Conservation (phyloP, 177 flowering plant species). For the Telopea speciosissima region DNA sequence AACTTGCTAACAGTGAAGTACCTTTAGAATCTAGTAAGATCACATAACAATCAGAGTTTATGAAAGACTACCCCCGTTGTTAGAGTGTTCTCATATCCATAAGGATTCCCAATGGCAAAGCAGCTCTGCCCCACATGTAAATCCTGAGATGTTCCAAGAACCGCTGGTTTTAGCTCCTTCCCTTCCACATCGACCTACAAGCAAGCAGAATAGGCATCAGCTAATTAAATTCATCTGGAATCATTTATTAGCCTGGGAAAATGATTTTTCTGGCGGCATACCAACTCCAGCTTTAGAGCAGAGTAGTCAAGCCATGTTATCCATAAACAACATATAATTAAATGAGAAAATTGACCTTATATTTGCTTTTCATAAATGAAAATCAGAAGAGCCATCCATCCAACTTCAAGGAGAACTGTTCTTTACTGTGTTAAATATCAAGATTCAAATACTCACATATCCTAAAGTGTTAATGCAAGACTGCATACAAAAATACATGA, state of each 20-base stretch:
- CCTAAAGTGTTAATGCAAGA: neutral
- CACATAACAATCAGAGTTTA: neutral
- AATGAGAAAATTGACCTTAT: neutral
- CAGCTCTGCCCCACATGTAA: conserved; percentile 87
- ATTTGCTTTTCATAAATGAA: neutral
- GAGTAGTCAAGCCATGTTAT: neutral
- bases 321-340: no score
- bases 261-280: neutral
- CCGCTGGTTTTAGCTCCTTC: conserved; percentile 53
- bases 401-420: no score
- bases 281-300: neutral
- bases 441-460: neutral
- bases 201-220: neutral
- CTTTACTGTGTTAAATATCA: no score
- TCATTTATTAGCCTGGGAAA: neutral
- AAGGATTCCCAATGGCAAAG: conserved; percentile 92
- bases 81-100: conserved; percentile 79
- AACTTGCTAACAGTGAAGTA: conserved; percentile 4
- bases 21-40: neutral
- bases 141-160: conserved; percentile 58
- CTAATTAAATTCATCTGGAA: neutral
- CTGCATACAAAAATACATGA: neutral
- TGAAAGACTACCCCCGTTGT: conserved; percentile 74
- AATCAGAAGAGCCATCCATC: neutral
- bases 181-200: conserved; percentile 64